A percentile compares a stretch with the other conserved stretches of the same genome.
These are phyloP conservation scores for Trifolium fragiferum DNA, from an alignment of 306 rosid genomes.

Conservation along the genomic window DNA sequence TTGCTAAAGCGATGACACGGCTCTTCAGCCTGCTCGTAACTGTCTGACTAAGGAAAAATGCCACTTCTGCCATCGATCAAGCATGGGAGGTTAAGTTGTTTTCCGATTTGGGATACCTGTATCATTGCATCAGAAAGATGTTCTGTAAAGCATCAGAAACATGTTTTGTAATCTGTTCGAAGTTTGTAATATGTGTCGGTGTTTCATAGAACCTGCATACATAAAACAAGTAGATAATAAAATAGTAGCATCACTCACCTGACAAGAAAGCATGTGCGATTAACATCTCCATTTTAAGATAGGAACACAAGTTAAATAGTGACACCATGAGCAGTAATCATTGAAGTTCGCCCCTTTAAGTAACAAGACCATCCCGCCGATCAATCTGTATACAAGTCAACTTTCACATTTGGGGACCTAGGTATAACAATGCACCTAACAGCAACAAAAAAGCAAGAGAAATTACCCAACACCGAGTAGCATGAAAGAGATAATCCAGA, in stretches of 20 bases:
- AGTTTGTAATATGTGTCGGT: too few species aligned
- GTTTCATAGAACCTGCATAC: background rate
- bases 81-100: constrained; percentile 53
- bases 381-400: constrained; percentile 43
- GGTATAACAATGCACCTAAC: background rate
- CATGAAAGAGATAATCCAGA: constrained; percentile 61
- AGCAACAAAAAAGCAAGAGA: constrained; percentile 22
- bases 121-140: background rate
- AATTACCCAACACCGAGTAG: constrained; percentile 60
- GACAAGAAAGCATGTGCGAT: constrained; percentile 37
- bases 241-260: constrained; percentile 44
- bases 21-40: background rate
- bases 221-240: constrained; percentile 5
- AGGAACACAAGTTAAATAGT: constrained; percentile 59
- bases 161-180: too few species aligned
- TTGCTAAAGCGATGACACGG: background rate
- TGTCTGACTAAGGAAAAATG: constrained; percentile 12
- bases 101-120: constrained; percentile 41
- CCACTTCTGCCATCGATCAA: constrained; percentile 46
- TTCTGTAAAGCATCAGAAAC: too few species aligned
- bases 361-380: constrained; percentile 48
- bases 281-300: constrained; percentile 58
- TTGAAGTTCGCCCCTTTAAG: constrained; percentile 52
- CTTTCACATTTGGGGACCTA: constrained; percentile 9
- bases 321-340: constrained; percentile 64